Base-by-base conservation (phyloP, 805 yeast genomes). In the Kodamaea nitidulidarum region DNA sequence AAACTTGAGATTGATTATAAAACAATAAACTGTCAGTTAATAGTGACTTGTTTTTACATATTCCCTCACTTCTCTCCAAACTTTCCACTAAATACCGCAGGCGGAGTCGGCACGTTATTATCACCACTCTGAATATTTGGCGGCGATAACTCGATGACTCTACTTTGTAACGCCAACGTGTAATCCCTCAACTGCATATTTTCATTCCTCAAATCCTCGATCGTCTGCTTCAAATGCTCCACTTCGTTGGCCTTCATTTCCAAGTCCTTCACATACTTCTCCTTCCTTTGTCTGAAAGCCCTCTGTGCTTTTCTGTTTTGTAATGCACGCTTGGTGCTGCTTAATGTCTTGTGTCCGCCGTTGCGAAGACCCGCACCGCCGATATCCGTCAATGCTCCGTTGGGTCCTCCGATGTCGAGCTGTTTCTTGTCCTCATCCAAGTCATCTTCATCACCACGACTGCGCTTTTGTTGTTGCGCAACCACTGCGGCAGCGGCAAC, bases 241-340 rank as follows among this genome's bases (percentile, higher is more conserved):
- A 78, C 78, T 50, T 80, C 81, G 33, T 71, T 68, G 8, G 85
- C 84, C 54, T 81, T 80, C 26, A 67, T 60, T 62, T 90, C 96
- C 41, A 90, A 69, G 35, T 87, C 91, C 59, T 80, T 83, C 48
- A 90, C 79, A 53, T 87, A 81, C 42, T 77, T 74, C 52, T 88
- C 95, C 56, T 85, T 82, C 44, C 96, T 74, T 56, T 80, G 81
- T 55, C 97, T 75, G 64, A 88, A 90, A 7, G 96, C 95, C 49
- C 86, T 78, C 64, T 90, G 97, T 4, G 97, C 96, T 44, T 78
- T 81, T 54, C 97, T 71, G 67, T 90, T 90, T 63, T 90, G 97
- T 7, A 83, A 88, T 1, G 96, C 96, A 46, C 97, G 78, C 60
- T 86, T 87, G 29, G 93, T 78, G 41, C 71, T 74, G 15, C 80